Base-by-base conservation (phyloP, 2,329 filamentous ascomycete genomes). In the Leptodontidium sp. region DNA sequence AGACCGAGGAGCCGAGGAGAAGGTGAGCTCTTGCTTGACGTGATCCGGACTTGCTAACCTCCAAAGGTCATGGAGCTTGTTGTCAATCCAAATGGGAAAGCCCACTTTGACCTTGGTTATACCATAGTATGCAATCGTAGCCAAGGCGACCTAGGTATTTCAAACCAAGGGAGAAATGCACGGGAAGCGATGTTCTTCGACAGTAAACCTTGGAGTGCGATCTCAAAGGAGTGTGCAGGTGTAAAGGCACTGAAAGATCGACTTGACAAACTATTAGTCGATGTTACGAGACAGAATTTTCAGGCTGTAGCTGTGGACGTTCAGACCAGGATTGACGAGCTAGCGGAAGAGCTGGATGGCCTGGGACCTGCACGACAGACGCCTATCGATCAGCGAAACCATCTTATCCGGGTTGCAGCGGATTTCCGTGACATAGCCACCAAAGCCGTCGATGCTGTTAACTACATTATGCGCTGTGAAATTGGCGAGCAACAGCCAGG, bases 121-220 rank as follows among this genome's bases (percentile, higher is more conserved):
- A 55, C 45, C 11, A 61, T 71, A 24, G 58, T 71, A 14, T 61
- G 58, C 21, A 71, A 69, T 57, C 24, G 63, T 9, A 68, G 66
- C 29, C 66, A 68, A 58, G 61, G 47, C 29, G 57, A 67, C 21
- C 35, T 67, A 9, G 40, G 52, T 4, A 26, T 32, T 24, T 50
- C 61, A n/a, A 7, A 32, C 29, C 4, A 64, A 7, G 64, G 62
- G 15, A 21, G 64, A 21, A 57, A 58, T 52, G 12, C 47, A 6
- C 15, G 24, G 0, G 64, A 66, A 40, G 17, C 21, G 45, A 14
- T 14, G 45, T 68, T 68, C 57, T 68, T 68, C 49, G 40, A 38
- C 4, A 7, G 9, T 35, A 5, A 53, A 26, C 67, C 67, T n/a
- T 68, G 67, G 67, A 66, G 45, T 8, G 24, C 45, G 6, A 40